These are phyloP conservation scores for Pholiota conissans DNA, from an alignment of 768 basidiomycete genomes.

Conservation along the genomic window DNA sequence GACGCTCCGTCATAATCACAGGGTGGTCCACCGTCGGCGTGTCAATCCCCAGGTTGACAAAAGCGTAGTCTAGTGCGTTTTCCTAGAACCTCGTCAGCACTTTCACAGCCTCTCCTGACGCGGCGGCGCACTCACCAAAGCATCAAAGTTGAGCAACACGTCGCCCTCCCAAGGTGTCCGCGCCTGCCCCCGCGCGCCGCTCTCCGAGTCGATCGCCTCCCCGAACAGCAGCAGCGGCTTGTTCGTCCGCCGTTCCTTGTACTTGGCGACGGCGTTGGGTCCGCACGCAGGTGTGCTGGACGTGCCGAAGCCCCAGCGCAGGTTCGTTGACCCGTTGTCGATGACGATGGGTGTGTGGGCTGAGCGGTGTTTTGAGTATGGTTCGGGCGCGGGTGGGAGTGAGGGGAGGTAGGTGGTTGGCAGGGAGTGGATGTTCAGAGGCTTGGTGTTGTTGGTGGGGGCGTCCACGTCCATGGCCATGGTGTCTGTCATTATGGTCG, in stretches of 20 bases:
- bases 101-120: slow-evolving; percentile 2
- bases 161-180: slow-evolving; percentile 94
- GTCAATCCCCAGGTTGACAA: slow-evolving; percentile 84
- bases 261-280: slow-evolving; percentile 78
- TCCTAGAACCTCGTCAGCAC: slow-evolving; percentile 61
- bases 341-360: slow-evolving; percentile 71
- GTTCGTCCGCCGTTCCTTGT: slow-evolving; percentile 86
- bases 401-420: slow-evolving; percentile 25
- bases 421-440: slow-evolving; percentile 8
- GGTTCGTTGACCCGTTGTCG: slow-evolving; percentile 83
- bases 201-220: slow-evolving; percentile 83
- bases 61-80: slow-evolving; percentile 90
- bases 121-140: slow-evolving; percentile 62
- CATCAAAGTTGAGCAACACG: slow-evolving; percentile 87
- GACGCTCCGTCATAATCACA: slow-evolving; percentile 89
- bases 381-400: slow-evolving; percentile 29
- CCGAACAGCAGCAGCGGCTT: slow-evolving; percentile 87
- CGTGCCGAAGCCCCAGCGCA: slow-evolving; percentile 84
- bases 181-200: slow-evolving; percentile 74
- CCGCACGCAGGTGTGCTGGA: slow-evolving; percentile 45
- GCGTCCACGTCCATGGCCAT: neutral
- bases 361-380: slow-evolving; percentile 52
- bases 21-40: slow-evolving; percentile 79
- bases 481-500: neutral
- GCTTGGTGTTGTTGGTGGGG: neutral